Conservation (phyloP, 1,284 basidiomycete genomes). For the Uromyces viciae-fabae region DNA sequence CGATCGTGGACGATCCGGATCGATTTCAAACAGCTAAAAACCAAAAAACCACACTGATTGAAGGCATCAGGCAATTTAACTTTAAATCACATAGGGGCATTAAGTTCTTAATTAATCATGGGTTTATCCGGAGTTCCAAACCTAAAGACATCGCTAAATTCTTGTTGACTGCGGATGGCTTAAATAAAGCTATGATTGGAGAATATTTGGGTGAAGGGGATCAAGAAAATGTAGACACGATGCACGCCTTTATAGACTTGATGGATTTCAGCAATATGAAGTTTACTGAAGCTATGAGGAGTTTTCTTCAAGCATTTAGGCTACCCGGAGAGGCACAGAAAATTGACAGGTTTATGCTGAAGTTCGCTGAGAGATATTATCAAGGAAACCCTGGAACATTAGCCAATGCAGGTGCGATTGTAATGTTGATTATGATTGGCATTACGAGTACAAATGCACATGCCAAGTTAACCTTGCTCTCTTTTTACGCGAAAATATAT, state of each 20-base stretch:
- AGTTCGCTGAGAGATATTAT: conserved; percentile 92
- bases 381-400: conserved; percentile 79
- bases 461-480: neutral
- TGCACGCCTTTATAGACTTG: conserved; percentile 92
- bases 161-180: conserved; percentile 81
- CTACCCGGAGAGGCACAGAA: conserved; percentile 93
- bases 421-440: neutral
- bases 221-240: conserved; percentile 77
- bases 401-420: conserved; percentile 60
- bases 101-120: conserved; percentile 79
- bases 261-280: conserved; percentile 74
- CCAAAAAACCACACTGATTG: conserved; percentile 89
- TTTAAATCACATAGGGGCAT: conserved; percentile 95
- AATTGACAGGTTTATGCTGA: conserved; percentile 97
- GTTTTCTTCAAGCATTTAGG: conserved; percentile 87
- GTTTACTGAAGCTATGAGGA: conserved; percentile 81
- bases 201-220: conserved; percentile 98
- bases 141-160: conserved; percentile 83
- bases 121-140: conserved; percentile 73
- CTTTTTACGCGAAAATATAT: neutral
- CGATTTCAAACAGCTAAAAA: conserved; percentile 94
- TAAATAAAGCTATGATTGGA: conserved; percentile 93
- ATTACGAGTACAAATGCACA: too few relatives aligned
- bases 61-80: conserved; percentile 97
- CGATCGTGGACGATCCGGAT: conserved; percentile 74